phyloP scores from a whole-genome alignment of 306 rosid genomes.

The Cucurbita pepo region DNA sequence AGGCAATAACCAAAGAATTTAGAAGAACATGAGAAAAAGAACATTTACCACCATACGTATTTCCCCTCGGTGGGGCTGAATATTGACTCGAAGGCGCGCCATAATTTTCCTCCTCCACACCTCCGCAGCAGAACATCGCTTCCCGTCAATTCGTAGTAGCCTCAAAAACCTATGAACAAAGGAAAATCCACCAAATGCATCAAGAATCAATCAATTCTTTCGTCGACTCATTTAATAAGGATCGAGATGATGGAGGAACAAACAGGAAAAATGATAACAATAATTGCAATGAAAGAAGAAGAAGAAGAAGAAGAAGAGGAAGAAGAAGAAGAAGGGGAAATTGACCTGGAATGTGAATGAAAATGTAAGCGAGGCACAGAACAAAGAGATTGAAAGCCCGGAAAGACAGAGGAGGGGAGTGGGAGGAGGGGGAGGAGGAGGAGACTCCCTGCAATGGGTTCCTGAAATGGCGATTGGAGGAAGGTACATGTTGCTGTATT shows the following conservation, averaged over 20 bases:
- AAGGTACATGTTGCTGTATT: background rate
- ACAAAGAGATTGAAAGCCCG: background rate
- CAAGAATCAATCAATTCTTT: background rate
- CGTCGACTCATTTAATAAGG: too few relatives aligned
- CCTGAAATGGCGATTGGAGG: slow-evolving; percentile 4
- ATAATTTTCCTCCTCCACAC: slow-evolving; percentile 44
- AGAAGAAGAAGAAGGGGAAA: background rate
- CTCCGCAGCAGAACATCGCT: slow-evolving; percentile 71
- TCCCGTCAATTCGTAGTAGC: slow-evolving; percentile 19
- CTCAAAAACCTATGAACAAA: slow-evolving; percentile 26
- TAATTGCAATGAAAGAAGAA: too few relatives aligned
- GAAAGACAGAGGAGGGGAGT: background rate
- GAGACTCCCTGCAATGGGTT: background rate
- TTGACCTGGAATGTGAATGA: background rate
- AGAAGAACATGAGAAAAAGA: background rate
- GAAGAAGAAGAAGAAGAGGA: background rate
- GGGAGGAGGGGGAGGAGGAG: background rate
- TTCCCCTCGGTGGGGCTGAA: slow-evolving; percentile 41
- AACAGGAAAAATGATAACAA: background rate
- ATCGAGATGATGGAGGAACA: too few relatives aligned
- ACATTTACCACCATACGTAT: slow-evolving; percentile 19
- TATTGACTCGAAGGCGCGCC: slow-evolving; percentile 45
- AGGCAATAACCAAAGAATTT: background rate
- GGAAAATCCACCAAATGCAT: slow-evolving; percentile 12
- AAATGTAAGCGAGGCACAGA: background rate